Conservation (phyloP, 2,329 filamentous ascomycete species). For the Colletotrichum agaves region DNA sequence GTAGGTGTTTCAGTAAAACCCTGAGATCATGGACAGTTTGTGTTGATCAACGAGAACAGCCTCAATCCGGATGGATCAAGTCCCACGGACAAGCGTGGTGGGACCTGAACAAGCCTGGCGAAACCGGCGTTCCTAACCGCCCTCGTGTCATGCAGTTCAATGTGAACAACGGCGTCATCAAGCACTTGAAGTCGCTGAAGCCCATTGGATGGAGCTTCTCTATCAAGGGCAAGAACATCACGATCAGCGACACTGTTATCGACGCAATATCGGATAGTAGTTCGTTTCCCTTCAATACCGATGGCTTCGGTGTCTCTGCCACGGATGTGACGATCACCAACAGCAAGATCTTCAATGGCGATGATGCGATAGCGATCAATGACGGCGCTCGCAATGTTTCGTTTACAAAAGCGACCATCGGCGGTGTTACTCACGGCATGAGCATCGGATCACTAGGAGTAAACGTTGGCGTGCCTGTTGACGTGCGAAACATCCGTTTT, state of each 20-base stretch:
- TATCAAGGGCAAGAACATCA: constrained; percentile 52
- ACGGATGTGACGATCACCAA: constrained; percentile 45
- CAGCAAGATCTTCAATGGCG: constrained; percentile 53
- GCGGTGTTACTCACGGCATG: constrained; percentile 57
- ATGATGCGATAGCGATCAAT: constrained; percentile 55
- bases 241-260: constrained; percentile 52
- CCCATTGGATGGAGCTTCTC: constrained; percentile 56
- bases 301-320: constrained; percentile 48
- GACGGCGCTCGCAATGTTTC: constrained; percentile 50
- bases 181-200: constrained; percentile 54
- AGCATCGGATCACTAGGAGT: constrained; percentile 55
- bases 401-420: constrained; percentile 52
- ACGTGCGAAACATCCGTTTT: constrained; percentile 53
- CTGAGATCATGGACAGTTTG: background rate
- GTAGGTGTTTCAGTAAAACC: constrained; percentile 39
- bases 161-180: constrained; percentile 48
- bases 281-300: constrained; percentile 54
- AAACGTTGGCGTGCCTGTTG: constrained; percentile 44
- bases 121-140: constrained; percentile 50
- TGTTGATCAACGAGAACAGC: constrained; percentile 27
- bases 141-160: constrained; percentile 54
- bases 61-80: constrained; percentile 53
- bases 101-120: constrained; percentile 53
- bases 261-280: constrained; percentile 49
- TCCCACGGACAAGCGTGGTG: constrained; percentile 58